These are phyloP conservation scores for Fagopyrum esculentum DNA, from an alignment of 148 eudicot species.

Conservation along the genomic window DNA sequence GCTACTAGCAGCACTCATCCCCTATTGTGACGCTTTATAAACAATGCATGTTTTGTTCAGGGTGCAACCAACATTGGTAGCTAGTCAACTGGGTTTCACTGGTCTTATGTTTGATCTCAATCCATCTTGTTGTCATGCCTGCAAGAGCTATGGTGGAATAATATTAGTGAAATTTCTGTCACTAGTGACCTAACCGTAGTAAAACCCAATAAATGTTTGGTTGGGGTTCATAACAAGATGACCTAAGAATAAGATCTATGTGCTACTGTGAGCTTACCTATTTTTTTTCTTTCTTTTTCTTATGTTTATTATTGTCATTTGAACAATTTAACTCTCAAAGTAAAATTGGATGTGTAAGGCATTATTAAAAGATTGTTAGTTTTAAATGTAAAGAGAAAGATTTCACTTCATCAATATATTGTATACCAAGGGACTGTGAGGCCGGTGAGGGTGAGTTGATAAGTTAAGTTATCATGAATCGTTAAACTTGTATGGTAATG, in stretches of 20 bases:
- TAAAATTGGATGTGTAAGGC: not conserved
- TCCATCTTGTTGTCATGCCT: not conserved
- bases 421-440: not conserved
- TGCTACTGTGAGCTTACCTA: no score
- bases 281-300: no score
- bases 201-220: not conserved
- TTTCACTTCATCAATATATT: not conserved
- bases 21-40: not conserved
- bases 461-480: not conserved
- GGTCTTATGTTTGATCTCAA: not conserved
- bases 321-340: no score
- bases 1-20: not conserved
- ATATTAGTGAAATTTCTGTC: not conserved
- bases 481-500: not conserved
- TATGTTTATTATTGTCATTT: no score
- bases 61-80: not conserved
- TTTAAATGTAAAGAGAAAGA: not conserved
- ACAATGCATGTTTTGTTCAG: not conserved
- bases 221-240: not conserved
- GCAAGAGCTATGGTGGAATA: not conserved
- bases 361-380: not conserved
- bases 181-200: not conserved
- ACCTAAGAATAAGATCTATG: not conserved
- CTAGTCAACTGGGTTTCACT: not conserved
- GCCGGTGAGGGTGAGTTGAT: not conserved